phyloP scores from a whole-genome alignment of 225 moss, liverwort and hornwort species.

The Climacium dendroides region DNA sequence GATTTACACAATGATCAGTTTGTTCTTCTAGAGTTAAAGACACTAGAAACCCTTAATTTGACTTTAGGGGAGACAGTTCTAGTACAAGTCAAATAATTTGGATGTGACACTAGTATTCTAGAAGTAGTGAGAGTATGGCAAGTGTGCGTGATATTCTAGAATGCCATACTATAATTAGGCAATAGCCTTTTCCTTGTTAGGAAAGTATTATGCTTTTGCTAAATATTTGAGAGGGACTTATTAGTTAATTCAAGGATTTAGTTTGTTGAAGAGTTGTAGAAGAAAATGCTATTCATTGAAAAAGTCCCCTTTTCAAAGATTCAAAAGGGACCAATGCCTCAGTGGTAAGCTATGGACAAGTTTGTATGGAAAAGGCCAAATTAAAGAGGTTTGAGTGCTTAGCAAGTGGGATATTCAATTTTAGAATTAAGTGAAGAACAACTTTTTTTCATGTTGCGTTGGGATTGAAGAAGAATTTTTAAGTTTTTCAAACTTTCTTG shows the following conservation, averaged over 20 bases:
- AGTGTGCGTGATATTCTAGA: background rate
- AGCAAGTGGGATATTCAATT: accelerated
- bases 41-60: too few relatives aligned
- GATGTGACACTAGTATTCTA: background rate
- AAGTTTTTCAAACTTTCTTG: too few relatives aligned
- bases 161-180: background rate
- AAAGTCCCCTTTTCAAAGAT: too few relatives aligned
- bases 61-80: too few relatives aligned
- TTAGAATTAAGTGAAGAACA: accelerated
- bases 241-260: background rate
- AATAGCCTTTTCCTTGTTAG: accelerated
- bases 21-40: too few relatives aligned
- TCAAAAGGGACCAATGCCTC: too few relatives aligned
- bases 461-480: background rate
- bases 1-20: too few relatives aligned
- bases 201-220: background rate
- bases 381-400: background rate
- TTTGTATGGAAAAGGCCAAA: background rate
- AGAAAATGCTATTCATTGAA: too few relatives aligned
- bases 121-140: background rate
- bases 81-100: background rate
- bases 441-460: background rate
- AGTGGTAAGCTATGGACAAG: too few relatives aligned
- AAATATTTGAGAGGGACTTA: accelerated
- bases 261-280: background rate